Conservation (phyloP, 208 protist genomes). For the Acanthamoeba healyi region DNA sequence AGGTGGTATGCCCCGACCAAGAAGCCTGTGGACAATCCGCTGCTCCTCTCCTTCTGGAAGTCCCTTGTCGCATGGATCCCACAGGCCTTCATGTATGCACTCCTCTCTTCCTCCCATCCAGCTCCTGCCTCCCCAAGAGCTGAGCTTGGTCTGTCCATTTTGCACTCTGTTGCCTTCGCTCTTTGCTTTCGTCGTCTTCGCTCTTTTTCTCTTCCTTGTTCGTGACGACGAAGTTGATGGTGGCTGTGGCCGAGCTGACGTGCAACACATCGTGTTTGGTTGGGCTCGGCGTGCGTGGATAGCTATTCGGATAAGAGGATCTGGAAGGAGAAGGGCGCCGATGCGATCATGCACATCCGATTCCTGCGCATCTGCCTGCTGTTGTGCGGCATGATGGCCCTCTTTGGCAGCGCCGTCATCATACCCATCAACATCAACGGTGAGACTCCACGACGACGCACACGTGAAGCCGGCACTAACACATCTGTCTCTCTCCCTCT, state of each 20-base stretch:
- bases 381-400: conserved; percentile 52
- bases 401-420: conserved; percentile 45
- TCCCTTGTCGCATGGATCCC: conserved; percentile 40
- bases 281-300: neutral
- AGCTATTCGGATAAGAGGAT: conserved; percentile 62
- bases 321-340: conserved; percentile 52
- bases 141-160: too few relatives aligned
- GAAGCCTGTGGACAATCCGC: conserved; percentile 32
- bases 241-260: neutral
- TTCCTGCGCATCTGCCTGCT: conserved; percentile 57
- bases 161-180: neutral
- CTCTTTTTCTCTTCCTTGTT: neutral
- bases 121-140: neutral
- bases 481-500: neutral
- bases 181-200: neutral
- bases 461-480: neutral
- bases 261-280: neutral
- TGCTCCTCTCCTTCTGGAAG: conserved; percentile 59
- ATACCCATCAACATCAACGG: conserved; percentile 57
- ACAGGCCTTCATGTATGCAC: neutral
- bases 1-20: conserved; percentile 58
- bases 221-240: neutral
- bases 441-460: neutral
- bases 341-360: conserved; percentile 58
- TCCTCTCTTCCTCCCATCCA: neutral